These are phyloP conservation scores for Macrocystidia cucumis DNA, from an alignment of 1,284 basidiomycete species.

Conservation along the genomic window DNA sequence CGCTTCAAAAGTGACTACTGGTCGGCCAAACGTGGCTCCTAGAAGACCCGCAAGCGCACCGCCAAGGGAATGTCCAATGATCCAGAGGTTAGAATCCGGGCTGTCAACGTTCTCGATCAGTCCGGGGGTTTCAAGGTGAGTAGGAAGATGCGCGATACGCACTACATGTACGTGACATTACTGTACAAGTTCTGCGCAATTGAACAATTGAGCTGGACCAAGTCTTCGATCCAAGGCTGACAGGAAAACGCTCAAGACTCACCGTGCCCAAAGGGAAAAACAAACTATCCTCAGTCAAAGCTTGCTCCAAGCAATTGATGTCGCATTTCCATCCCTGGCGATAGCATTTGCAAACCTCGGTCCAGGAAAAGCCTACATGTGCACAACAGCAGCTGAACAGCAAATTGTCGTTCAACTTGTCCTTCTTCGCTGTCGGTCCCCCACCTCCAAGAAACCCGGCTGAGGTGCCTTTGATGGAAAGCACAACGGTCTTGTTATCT, in stretches of 20 bases:
- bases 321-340: constrained; percentile 80
- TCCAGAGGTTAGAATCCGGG: constrained; percentile 89
- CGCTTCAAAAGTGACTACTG: constrained; percentile 86
- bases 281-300: constrained; percentile 77
- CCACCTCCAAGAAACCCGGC: constrained; percentile 73
- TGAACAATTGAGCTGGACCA: constrained; percentile 4
- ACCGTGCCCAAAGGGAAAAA: constrained; percentile 87
- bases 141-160: constrained; percentile 9
- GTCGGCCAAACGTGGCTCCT: constrained; percentile 88
- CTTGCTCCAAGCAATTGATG: constrained; percentile 73
- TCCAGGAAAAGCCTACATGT: constrained; percentile 90
- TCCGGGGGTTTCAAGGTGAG: not conserved
- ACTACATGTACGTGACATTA: constrained; percentile 89
- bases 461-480: constrained; percentile 94
- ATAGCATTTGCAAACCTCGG: constrained; percentile 91
- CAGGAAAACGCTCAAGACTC: constrained; percentile 18
- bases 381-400: constrained; percentile 98
- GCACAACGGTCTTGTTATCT: constrained; percentile 81
- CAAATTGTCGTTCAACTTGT: constrained; percentile 95
- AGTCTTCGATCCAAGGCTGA: not conserved
- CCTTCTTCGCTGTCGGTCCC: constrained; percentile 84
- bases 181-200: constrained; percentile 77
- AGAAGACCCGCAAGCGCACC: constrained; percentile 84
- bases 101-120: constrained; percentile 11
- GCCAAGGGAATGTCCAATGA: constrained; percentile 84